phyloP scores from a whole-genome alignment of 2,329 filamentous ascomycete species.

The Pyricularia sp. region DNA sequence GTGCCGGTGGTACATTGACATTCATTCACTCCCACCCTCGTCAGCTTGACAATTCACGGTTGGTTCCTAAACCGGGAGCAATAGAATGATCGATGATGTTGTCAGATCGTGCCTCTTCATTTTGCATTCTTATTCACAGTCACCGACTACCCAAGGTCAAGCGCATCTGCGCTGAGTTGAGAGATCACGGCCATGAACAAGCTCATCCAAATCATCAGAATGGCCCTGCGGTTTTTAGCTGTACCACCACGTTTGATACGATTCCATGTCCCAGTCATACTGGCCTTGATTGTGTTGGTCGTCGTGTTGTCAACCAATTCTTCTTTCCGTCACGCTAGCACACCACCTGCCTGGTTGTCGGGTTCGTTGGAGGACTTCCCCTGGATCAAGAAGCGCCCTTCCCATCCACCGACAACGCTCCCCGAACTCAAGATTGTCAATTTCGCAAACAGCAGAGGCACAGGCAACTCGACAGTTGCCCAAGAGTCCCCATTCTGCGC shows the following conservation, averaged over 20 bases:
- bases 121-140: background rate
- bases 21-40: too few species aligned
- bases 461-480: background rate
- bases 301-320: background rate
- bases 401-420: background rate
- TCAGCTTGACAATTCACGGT: background rate
- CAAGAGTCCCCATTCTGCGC: constrained; percentile 8
- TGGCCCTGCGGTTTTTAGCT: background rate
- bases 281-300: background rate
- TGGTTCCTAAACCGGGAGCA: background rate
- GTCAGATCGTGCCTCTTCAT: background rate
- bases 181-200: background rate
- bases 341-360: background rate
- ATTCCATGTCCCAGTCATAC: background rate
- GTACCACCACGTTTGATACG: background rate
- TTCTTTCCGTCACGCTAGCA: background rate
- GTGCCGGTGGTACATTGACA: too few species aligned
- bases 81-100: background rate
- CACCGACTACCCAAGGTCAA: background rate
- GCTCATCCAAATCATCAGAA: background rate
- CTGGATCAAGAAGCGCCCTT: background rate
- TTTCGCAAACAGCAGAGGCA: background rate
- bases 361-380: background rate
- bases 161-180: background rate
- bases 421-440: background rate